Base-by-base conservation (phyloP, 208 protist genomes). In the Crithidia fasciculata region DNA sequence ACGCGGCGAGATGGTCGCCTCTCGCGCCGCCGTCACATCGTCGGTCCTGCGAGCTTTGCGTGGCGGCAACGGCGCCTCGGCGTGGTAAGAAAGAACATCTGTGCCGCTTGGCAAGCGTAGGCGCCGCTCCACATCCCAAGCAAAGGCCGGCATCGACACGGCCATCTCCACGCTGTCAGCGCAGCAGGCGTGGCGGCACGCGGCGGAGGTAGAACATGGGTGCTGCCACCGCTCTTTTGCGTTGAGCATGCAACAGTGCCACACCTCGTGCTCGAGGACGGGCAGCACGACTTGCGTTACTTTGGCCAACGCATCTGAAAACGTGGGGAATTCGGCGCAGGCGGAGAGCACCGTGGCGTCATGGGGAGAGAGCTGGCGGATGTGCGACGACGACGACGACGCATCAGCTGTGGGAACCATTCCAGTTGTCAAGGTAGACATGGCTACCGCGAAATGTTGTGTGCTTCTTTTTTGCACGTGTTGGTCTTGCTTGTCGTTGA, bases 321-420 rank as follows among this genome's bases (percentile, higher is more conserved):
- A 82, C 47, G 72, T 76, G 1, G 87, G 87, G 49, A 89, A 78
- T 65, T 69, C 68, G 49, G 84, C 53, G 36, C 76, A 77, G 10
- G 84, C 87, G 18, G 78, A 75, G 12, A 92, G 55, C 18, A 74
- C 76, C 28, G 50, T 58, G 5, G 83, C 76, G 16, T 85, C 84
- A 18, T 41, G 7, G 2, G 8, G 3, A 5, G 43, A 12, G 0
- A 91, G 45, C 2, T 40, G 71, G 39, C 69, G 69, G 63, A 91
- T 87, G 57, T 60, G 39, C 8, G 49, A 53, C 4, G 62, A 64
- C 16, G 41, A 13, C 66, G 18, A 37, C 37, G 37, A 13, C 5
- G 36, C 10, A 28, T 28, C 19, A 4, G 41, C 15, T 3, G 58
- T n/a, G 8, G 58, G 15, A 4, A 13, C 10, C 41, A 2, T 18